Evolutionary conservation across 768 basidiomycete species (phyloP).

Genomic region (Pisolithus microcarpus): DNA sequence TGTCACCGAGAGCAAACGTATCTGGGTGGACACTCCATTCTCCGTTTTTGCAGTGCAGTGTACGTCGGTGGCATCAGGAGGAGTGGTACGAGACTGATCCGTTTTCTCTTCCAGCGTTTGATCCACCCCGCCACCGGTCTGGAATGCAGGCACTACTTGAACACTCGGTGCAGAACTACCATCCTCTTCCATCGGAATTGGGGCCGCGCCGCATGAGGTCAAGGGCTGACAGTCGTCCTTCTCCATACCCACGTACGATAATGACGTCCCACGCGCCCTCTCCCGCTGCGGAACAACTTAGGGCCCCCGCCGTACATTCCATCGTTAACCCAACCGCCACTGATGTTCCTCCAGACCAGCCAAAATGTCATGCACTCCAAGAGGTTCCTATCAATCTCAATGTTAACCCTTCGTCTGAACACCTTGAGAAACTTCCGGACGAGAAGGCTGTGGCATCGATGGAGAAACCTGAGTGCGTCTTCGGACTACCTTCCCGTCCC

Average conservation of each 20-base stretch:
- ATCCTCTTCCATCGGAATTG: constrained; percentile 68
- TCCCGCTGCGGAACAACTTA: constrained; percentile 30
- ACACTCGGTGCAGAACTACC: constrained; percentile 63
- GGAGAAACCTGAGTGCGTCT: constrained; percentile 23
- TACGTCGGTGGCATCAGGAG: constrained; percentile 32
- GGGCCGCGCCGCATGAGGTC: constrained; percentile 56
- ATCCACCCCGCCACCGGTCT: constrained; percentile 55
- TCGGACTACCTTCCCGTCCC: constrained; percentile 33
- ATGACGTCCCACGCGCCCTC: constrained; percentile 38
- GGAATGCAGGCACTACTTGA: constrained; percentile 70
- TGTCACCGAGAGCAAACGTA: constrained; percentile 56
- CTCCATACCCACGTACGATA: constrained; percentile 59
- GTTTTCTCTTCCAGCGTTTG: constrained; percentile 44
- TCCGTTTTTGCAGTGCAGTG: constrained; percentile 69
- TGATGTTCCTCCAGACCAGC: constrained; percentile 2
- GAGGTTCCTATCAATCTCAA: constrained; percentile 39
- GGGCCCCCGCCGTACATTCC: constrained; percentile 14
- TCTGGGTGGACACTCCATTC: constrained; percentile 67
- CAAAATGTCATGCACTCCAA: constrained; percentile 32
- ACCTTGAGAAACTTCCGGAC: constrained; percentile 34
- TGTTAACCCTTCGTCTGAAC: constrained; percentile 27
- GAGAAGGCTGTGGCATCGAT: constrained; percentile 30
- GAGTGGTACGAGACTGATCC: neutral
- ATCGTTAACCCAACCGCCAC: constrained; percentile 13
- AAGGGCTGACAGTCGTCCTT: constrained; percentile 62